These are phyloP conservation scores for Pharus latifolius DNA, from an alignment of 176 grass and related monocot genomes.

Conservation along the genomic window DNA sequence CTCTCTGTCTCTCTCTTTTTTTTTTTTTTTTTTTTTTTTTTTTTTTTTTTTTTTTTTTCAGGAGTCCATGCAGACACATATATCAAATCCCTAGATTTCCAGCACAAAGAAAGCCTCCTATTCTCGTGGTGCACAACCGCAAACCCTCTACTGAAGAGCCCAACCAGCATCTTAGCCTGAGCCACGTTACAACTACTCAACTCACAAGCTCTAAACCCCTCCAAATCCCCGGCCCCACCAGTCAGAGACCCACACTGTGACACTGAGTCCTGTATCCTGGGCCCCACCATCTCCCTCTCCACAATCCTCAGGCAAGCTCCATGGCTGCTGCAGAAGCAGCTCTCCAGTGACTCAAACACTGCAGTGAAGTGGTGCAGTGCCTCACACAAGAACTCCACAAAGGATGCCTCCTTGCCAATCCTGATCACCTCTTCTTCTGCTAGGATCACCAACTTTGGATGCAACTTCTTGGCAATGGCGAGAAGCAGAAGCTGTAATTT, in stretches of 20 bases:
- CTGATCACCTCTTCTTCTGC: constrained; percentile 45
- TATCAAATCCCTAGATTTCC: constrained; percentile 44
- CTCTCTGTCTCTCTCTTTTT: too few species aligned
- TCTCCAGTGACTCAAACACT: constrained; percentile 26
- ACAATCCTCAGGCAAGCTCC: constrained; percentile 19
- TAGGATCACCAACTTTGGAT: constrained; percentile 23
- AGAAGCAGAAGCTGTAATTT: constrained; percentile 5
- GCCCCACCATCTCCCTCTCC: constrained; percentile 47
- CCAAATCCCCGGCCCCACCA: neutral
- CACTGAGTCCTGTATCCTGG: constrained; percentile 42
- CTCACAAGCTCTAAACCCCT: constrained; percentile 18
- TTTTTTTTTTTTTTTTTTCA: too few species aligned
- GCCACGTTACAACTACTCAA: constrained; percentile 31
- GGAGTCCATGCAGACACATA: constrained; percentile 36
- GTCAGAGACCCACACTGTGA: constrained; percentile 3
- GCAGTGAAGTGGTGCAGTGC: constrained; percentile 44
- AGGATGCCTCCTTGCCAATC: constrained; percentile 1
- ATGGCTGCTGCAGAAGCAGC: constrained; percentile 8
- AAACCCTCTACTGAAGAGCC: constrained; percentile 39
- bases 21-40: too few species aligned
- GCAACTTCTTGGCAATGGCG: constrained; percentile 13
- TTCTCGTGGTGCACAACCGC: constrained; percentile 17
- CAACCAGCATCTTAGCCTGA: constrained; percentile 44
- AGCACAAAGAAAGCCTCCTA: constrained; percentile 40
- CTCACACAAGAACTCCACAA: constrained; percentile 51